Percentiles rank a stretch among this genome's conserved stretches.
These are phyloP conservation scores for Saccharomyces hybrid DNA, from an alignment of 1,139 yeast species.

Conservation along the genomic window DNA sequence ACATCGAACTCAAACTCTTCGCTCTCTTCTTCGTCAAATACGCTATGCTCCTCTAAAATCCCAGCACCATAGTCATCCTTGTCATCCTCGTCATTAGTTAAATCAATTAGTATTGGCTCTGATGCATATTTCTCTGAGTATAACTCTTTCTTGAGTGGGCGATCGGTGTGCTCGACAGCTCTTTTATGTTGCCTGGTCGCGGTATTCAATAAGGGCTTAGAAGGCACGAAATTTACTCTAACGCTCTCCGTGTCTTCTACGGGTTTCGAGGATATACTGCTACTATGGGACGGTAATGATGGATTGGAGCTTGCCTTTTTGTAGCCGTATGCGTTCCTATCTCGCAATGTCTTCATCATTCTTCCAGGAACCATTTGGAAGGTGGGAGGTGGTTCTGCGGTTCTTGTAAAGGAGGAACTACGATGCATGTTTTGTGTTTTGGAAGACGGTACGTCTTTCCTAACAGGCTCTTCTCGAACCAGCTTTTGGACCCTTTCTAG, in stretches of 20 bases:
- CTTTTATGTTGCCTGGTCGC: not conserved
- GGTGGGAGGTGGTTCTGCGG: not conserved
- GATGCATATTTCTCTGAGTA: constrained; percentile 30
- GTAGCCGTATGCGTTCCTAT: not conserved
- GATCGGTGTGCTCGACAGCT: not conserved
- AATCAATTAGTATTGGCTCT: constrained; percentile 8
- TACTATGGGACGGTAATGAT: not conserved
- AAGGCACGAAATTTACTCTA: constrained; percentile 17
- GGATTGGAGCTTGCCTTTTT: not conserved
- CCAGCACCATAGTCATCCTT: not conserved
- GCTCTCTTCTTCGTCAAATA: constrained; percentile 59
- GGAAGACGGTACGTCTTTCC: constrained; percentile 2
- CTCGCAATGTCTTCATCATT: constrained; percentile 13
- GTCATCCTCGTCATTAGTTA: constrained; percentile 8
- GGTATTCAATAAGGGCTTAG: constrained; percentile 30
- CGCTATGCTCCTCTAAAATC: not conserved
- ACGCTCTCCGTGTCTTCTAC: not conserved
- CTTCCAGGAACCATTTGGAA: constrained; percentile 6
- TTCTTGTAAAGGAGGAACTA: not conserved
- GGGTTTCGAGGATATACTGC: not conserved
- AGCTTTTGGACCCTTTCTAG: constrained; percentile 31
- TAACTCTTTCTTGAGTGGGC: not conserved
- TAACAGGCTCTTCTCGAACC: constrained; percentile 10
- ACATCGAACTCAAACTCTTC: constrained; percentile 16
- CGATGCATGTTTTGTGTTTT: not conserved